Conservation (phyloP, 1,139 yeast species). For the Yamadazyma diddensiae region DNA sequence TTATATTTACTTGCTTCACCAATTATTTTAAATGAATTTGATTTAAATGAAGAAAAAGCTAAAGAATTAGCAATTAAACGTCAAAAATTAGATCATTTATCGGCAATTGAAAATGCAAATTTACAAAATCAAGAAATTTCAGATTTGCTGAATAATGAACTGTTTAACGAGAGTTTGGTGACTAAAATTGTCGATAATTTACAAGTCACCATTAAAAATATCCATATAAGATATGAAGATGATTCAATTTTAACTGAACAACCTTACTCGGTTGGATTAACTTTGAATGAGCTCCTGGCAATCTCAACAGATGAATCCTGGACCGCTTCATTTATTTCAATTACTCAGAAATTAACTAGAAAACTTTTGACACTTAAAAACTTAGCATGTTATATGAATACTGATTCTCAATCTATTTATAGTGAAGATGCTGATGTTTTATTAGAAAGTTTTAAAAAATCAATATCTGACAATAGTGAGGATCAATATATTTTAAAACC, state of each 20-base stretch:
- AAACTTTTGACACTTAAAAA: conserved; percentile 76
- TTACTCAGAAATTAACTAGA: conserved; percentile 64
- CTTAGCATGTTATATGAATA: conserved; percentile 82
- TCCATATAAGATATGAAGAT: conserved; percentile 92
- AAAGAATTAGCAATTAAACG: conserved; percentile 67
- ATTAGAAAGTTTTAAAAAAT: conserved; percentile 37
- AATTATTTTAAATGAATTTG: conserved; percentile 47
- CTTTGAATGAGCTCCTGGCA: conserved; percentile 85
- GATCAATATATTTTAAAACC: conserved; percentile 78
- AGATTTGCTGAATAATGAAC: conserved; percentile 57
- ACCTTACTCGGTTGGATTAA: conserved; percentile 82
- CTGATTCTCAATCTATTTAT: conserved; percentile 53
- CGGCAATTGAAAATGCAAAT: conserved; percentile 49
- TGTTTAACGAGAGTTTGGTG: conserved; percentile 82
- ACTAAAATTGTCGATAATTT: conserved; percentile 91
- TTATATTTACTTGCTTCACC: conserved; percentile 84
- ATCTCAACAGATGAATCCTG: conserved; percentile 84
- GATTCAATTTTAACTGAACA: conserved; percentile 57
- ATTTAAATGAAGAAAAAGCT: conserved; percentile 62
- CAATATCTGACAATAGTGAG: conserved; percentile 21
- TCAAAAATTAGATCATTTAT: conserved; percentile 67
- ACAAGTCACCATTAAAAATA: conserved; percentile 89
- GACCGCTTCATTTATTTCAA: conserved; percentile 82
- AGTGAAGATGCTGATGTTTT: conserved; percentile 43
- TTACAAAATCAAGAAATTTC: conserved; percentile 38